Conservation (phyloP, 2,329 filamentous ascomycete species). For the Pestalotiopsis fici region DNA sequence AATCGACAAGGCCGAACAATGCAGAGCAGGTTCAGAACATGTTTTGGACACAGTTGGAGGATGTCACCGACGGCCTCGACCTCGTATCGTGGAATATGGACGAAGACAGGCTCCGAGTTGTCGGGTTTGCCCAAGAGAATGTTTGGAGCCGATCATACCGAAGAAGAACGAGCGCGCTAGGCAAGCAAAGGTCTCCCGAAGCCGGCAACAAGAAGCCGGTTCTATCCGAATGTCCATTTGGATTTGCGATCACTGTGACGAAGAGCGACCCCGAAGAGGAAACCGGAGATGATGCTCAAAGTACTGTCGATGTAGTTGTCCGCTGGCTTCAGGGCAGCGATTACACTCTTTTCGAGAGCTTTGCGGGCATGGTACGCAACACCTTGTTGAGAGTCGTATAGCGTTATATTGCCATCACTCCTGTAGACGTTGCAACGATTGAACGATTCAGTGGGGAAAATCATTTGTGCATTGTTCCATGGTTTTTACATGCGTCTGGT, state of each 20-base stretch:
- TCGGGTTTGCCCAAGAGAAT: constrained; percentile 67
- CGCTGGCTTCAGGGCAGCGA: constrained; percentile 80
- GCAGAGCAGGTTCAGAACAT: constrained; percentile 28
- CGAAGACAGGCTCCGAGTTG: constrained; percentile 49
- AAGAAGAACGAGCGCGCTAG: constrained; percentile 46
- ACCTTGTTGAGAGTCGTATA: constrained; percentile 10
- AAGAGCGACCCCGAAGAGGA: constrained; percentile 25
- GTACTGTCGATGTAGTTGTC: constrained; percentile 48
- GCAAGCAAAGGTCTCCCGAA: constrained; percentile 13
- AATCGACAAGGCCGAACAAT: constrained; percentile 28
- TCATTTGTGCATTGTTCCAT: no score
- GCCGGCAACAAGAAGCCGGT: constrained; percentile 20
- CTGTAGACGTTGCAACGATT: no score
- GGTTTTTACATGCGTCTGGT: no score
- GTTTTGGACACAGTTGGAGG: constrained; percentile 36
- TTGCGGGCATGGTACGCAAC: constrained; percentile 70
- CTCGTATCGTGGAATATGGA: constrained; percentile 67
- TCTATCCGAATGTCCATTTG: constrained; percentile 47
- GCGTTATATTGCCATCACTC: no score
- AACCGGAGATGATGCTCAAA: constrained; percentile 24
- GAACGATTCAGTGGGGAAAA: no score
- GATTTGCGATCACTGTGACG: constrained; percentile 57
- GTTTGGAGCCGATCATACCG: constrained; percentile 80
- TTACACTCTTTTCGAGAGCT: constrained; percentile 78
- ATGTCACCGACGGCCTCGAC: constrained; percentile 56